Conservation (phyloP, 2,329 filamentous ascomycete species). For the Chalaropsis ovoidea region DNA sequence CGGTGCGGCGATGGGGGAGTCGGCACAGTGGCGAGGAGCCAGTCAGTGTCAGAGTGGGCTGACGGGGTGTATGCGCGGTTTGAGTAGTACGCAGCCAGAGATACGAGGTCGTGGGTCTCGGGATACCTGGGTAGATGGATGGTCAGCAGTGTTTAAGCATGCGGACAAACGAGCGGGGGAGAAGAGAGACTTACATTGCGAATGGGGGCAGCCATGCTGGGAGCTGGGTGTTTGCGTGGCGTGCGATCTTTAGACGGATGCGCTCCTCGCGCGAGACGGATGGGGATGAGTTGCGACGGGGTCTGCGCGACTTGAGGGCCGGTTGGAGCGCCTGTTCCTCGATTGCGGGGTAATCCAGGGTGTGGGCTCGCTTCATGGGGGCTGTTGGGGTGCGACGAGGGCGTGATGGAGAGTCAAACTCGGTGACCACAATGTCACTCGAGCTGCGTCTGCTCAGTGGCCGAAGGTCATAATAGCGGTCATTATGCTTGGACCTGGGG, state of each 20-base stretch:
- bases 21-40: slow-evolving; percentile 77
- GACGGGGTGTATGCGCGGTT: slow-evolving; percentile 65
- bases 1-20: slow-evolving; percentile 54
- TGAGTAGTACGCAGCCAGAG: slow-evolving; percentile 68
- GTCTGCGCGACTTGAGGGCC: not conserved
- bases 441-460: slow-evolving; percentile 4
- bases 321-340: not conserved
- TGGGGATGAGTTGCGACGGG: not conserved
- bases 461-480: not conserved
- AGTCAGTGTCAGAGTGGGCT: slow-evolving; percentile 58
- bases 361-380: not conserved
- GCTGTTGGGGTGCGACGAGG: slow-evolving; percentile 29
- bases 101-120: slow-evolving; percentile 65
- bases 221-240: slow-evolving; percentile 67
- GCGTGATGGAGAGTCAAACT: not conserved
- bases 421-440: slow-evolving; percentile 13
- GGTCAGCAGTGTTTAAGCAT: not conserved
- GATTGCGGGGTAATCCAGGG: not conserved
- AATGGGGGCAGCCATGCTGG: slow-evolving; percentile 57
- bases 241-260: slow-evolving; percentile 61
- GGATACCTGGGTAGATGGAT: slow-evolving; percentile 46
- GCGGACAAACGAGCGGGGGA: not conserved
- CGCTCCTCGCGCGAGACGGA: not conserved
- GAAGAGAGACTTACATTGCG: slow-evolving; percentile 44
- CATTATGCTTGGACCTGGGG: not conserved